A percentile compares a stretch with the other conserved stretches of the same genome.
Evolutionary conservation across 441 rosid genomes (phyloP).

Genomic region (Mallotus japonicus): DNA sequence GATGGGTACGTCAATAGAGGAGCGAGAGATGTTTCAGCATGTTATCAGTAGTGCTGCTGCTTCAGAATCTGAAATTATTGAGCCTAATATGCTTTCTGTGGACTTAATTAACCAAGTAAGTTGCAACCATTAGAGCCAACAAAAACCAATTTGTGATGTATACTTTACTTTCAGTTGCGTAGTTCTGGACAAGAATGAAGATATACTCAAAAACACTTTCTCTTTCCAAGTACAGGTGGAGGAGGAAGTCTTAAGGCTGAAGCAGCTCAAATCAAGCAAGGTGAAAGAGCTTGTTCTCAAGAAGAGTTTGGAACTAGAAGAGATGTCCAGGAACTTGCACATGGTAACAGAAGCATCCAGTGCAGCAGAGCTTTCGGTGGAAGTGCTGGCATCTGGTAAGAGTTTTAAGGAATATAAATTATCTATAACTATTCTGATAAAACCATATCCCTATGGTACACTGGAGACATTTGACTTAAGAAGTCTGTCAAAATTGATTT

Average conservation of each 20-base stretch:
- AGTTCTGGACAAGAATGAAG: background rate
- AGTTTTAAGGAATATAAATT: background rate
- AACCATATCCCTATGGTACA: background rate
- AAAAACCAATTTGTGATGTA: background rate
- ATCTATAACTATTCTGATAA: background rate
- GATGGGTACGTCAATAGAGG: constrained; percentile 74
- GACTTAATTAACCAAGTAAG: constrained; percentile 60
- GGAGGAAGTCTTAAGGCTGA: constrained; percentile 71
- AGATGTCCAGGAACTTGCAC: constrained; percentile 70
- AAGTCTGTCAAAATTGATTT: background rate
- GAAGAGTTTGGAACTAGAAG: constrained; percentile 76
- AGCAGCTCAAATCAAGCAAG: constrained; percentile 67
- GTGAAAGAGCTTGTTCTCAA: constrained; percentile 75
- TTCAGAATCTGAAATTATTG: constrained; percentile 62
- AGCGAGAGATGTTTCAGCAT: constrained; percentile 56
- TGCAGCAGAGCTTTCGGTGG: constrained; percentile 42
- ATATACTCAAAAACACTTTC: background rate
- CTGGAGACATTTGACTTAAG: background rate
- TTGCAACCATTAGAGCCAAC: background rate
- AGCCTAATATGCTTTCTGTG: constrained; percentile 57
- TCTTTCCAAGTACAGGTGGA: constrained; percentile 49
- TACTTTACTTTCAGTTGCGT: background rate
- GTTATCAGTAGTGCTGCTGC: constrained; percentile 62
- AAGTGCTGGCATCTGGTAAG: constrained; percentile 64
- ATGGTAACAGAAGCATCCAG: constrained; percentile 47